Evolutionary conservation across 106 monocot genomes (phyloP), one percentile per base, ranked within the genome.

Genomic region (Allium cepa): DNA sequence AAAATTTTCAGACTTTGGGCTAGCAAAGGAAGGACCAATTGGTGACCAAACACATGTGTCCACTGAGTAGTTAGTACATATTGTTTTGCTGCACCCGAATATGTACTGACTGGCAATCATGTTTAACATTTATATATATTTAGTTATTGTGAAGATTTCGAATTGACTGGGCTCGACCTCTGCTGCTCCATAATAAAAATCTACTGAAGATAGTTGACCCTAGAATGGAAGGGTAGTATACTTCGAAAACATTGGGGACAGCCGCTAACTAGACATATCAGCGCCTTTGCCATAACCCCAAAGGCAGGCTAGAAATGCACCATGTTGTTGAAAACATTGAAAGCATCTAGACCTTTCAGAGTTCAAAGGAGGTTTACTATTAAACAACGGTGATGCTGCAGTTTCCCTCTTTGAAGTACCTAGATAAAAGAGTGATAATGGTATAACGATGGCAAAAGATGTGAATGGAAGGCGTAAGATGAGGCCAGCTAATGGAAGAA

Each of bases 21-120:
- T 87, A 9, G 87, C 87, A 15, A 87, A 87, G 72, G 87, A 87
- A 60, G 87, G 87, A 60, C 87, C 87, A 4, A 71, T 77, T 8
- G 87, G 87, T 52, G 87, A 83, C 60, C 67, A 87, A 56, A 77
- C 87, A n/a, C 87, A 87, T 69, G 82, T 87, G 65, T 87, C 87
- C 3, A 87, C 87, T 45, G 73, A 10, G 87, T 87, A 61, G 72
- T 87, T 82, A 82, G 87, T n/a, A 87, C 87, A 49, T 80, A 87
- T 66, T 82, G 87, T 9, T 87, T 83, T 68, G 83, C 83, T 13
- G 83, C 87, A 17, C 87, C 87, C 51, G 87, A 87, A 74, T 87
- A 87, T 78, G 71, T 87, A 47, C 77, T 76, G 72, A 83, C 87
- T 49, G 87, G 87, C 82, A 68, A 79, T 69, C 60, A 2, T 36